Base-by-base conservation (phyloP, 441 rosid genomes). In the Syzygium syzygioides region DNA sequence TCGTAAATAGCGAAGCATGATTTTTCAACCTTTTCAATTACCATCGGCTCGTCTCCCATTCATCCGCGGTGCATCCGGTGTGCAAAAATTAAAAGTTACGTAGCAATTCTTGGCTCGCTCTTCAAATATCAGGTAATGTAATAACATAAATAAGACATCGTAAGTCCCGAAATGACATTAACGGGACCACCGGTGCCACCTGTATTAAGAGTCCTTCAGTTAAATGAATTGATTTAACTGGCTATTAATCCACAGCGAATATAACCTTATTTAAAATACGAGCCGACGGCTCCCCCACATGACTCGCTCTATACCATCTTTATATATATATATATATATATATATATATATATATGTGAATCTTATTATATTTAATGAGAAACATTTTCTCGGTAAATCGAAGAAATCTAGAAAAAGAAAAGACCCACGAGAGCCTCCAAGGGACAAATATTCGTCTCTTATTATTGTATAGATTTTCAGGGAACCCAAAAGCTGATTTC, bases 401-500 rank as follows among this genome's bases (percentile, higher is more conserved):
- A 34, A 68, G 1, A 32, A 34, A 68, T 28, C n/a, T 7, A 3
- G 1, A 8, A 64, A 30, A 64, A 9, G 20, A 30, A 17, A 32
- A 19, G 26, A 5, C 83, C 83, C 83, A 3, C 52, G 52, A 41
- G 83, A 41, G 52, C n/a, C 28, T 41, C 53, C 52, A 12, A 76
- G 83, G 5, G 83, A 41, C 26, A 14, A 45, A 7, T 41, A 8
- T 7, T 8, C 45, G 7, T 7, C 45, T 41, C 1, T 41, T 5
- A 41, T 41, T 41, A 41, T 28, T 13, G 14, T 60, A 32, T 26
- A 0, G 32, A 28, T 15, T 60, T 60, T 60, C 68, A 7, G 15
- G 17, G 9, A 54, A 54, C 89, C 89, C 88, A 90, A 91, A 87
- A 54, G 92, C 85, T 34, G 55, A 86, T 60, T 83, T 68, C 87